Conservation (phyloP, 495 filamentous ascomycete genomes). For the Cercophora sp. region DNA sequence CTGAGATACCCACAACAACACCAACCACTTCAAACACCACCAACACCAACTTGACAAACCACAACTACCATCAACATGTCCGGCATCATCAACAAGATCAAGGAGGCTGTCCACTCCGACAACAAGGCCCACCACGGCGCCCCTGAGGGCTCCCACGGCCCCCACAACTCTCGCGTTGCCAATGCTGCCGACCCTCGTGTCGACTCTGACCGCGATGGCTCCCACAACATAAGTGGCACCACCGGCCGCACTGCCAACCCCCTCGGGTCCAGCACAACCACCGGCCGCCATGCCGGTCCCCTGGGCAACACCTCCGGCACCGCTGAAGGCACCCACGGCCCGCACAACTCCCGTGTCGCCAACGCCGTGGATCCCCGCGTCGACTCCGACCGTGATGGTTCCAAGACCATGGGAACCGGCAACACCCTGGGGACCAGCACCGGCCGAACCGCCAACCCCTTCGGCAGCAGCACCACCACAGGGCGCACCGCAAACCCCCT, state of each 20-base stretch:
- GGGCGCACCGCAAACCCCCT: slow-evolving; percentile 15
- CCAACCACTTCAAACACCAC: slow-evolving; percentile 3
- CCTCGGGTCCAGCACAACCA: slow-evolving; percentile 1
- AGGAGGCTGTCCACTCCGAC: slow-evolving; percentile 52
- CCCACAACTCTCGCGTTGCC: slow-evolving; percentile 29
- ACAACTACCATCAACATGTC: slow-evolving; percentile 53
- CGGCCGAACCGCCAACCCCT: slow-evolving; percentile 15
- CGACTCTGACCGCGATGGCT: slow-evolving; percentile 40
- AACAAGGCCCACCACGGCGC: slow-evolving; percentile 20
- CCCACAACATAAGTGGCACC: slow-evolving; percentile 24
- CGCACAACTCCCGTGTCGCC: slow-evolving; percentile 29
- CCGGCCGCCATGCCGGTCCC: slow-evolving; percentile 8
- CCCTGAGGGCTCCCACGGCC: slow-evolving; percentile 40
- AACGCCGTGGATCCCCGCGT: slow-evolving; percentile 48
- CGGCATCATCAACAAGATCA: slow-evolving; percentile 66
- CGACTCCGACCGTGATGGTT: slow-evolving; percentile 40
- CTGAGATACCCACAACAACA: neutral
- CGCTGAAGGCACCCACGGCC: too few species aligned
- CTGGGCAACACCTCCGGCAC: slow-evolving; percentile 24
- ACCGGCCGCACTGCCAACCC: slow-evolving; percentile 16
- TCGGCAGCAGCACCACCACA: slow-evolving; percentile 27
- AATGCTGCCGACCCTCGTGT: slow-evolving; percentile 50
- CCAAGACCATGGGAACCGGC: slow-evolving; percentile 25
- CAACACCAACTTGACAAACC: slow-evolving; percentile 10
- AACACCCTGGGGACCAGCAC: slow-evolving; percentile 18